Evolutionary conservation across 441 rosid genomes (phyloP).

Genomic region (Gossypium davidsonii): DNA sequence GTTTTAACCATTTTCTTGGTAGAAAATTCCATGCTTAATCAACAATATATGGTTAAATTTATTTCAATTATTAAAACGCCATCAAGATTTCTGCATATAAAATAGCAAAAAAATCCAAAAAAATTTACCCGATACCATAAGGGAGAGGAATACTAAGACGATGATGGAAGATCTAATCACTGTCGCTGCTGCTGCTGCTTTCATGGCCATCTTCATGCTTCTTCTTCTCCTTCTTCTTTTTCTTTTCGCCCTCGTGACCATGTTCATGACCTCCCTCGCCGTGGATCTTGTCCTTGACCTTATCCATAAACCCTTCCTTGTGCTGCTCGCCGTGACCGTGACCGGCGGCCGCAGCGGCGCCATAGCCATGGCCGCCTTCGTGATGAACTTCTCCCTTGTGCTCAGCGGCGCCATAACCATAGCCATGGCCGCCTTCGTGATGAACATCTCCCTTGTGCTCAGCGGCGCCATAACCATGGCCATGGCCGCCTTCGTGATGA

Average conservation of each 20-base stretch:
- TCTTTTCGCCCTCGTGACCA: constrained; percentile 15
- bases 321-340: constrained; percentile 23
- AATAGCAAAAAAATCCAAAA: not conserved
- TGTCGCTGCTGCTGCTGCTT: constrained; percentile 68
- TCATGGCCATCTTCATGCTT: constrained; percentile 45
- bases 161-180: constrained; percentile 33
- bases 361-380: constrained; percentile 20
- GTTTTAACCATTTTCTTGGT: no score
- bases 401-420: constrained; percentile 20
- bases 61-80: no score
- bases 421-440: constrained; percentile 16
- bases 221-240: constrained; percentile 49
- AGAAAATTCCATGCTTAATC: no score
- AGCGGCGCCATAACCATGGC: constrained; percentile 9
- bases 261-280: constrained; percentile 33
- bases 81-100: not conserved
- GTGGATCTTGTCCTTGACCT: constrained; percentile 70
- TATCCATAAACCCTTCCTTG: constrained; percentile 57
- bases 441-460: constrained; percentile 50
- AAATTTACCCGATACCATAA: not conserved
- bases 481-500: constrained; percentile 13
- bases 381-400: constrained; percentile 44
- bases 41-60: no score
- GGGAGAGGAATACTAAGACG: not conserved
- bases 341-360: constrained; percentile 16